Base-by-base conservation (phyloP, 768 basidiomycete species). In the Psilocybe cyanescens region DNA sequence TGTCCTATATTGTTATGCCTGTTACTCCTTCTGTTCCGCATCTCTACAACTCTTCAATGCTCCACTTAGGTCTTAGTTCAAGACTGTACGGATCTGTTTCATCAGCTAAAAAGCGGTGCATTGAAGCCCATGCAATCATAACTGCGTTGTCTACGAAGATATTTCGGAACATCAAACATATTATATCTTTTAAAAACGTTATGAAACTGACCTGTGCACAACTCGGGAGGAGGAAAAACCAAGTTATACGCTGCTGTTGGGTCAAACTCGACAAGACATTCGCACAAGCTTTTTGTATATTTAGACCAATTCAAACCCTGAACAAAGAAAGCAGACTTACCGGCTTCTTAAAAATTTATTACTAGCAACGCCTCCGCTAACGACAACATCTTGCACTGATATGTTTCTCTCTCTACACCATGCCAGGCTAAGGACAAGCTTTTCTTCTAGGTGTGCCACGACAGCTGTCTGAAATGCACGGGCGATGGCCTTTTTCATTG, bases 121-220 rank as follows among this genome's bases (percentile, higher is more conserved):
- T 90, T 0, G 92, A 89, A 3, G 95, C 91, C 92, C 91, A 97
- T 2, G 85, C 97, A 65, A 98, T 92, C 97, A 99, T 99, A 8
- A 86, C 96, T 0, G 97, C 97, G 72, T 98, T 99, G 68, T 98
- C 97, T 96, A 65, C 24, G 0, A 41, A 24, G 46, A 55, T 41
- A 55, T 29, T 29, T 39, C 12, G 52, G 12, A 33, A 31, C 48
- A 19, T 3, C 14, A 19, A 51, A 31, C 50, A 14, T 28, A 44
- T 37, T 51, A 14, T 14, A 39, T 39, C 14, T 39, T 14, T 39
- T 14, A 14, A 39, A 39, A 39, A 39, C 2, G 24, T 24, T 24
- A 24, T n/a, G 14, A 44, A 16, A 44, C 16, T 16, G 19, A 91
- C 94, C 94, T 70, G 94, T 97, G 70, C 95, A 98, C 2, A 96